Evolutionary conservation across 345 rosid species (phyloP).

Genomic region (Cochlearia excelsa): DNA sequence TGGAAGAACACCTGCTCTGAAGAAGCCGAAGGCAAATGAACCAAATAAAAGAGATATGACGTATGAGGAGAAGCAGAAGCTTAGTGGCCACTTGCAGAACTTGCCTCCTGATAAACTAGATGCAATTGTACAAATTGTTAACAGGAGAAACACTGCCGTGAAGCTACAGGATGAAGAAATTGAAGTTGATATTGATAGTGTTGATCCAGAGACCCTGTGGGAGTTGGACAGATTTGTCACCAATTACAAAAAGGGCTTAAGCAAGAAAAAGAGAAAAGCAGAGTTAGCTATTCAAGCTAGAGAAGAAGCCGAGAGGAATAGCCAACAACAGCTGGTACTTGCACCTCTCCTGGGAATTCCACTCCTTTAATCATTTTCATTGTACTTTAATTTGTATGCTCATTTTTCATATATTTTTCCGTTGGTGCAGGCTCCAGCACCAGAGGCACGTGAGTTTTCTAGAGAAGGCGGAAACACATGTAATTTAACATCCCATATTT

Average conservation of each 20-base stretch:
- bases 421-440: conserved; percentile 47
- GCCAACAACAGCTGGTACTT: conserved; percentile 58
- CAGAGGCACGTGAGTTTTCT: conserved; percentile 45
- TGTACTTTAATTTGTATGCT: conserved; percentile 3
- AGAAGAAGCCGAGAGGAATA: conserved; percentile 59
- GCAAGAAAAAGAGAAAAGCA: conserved; percentile 96
- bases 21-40: conserved; percentile 97
- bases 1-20: conserved; percentile 75
- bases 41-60: conserved; percentile 96
- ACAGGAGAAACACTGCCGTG: conserved; percentile 81
- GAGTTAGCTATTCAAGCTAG: conserved; percentile 85
- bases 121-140: conserved; percentile 86
- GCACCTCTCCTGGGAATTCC: conserved; percentile 1
- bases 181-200: conserved; percentile 95
- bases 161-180: conserved; percentile 85
- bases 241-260: conserved; percentile 90
- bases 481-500: conserved; percentile 22
- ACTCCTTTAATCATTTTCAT: not conserved
- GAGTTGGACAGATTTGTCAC: conserved; percentile 96
- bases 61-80: conserved; percentile 95
- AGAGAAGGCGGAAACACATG: conserved; percentile 61
- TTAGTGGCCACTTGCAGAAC: conserved; percentile 82
- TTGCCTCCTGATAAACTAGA: conserved; percentile 93
- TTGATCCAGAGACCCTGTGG: conserved; percentile 98
- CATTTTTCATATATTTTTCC: not conserved